Base-by-base conservation (phyloP, 257 asterid genomes). In the Solanum pinnatisectum region DNA sequence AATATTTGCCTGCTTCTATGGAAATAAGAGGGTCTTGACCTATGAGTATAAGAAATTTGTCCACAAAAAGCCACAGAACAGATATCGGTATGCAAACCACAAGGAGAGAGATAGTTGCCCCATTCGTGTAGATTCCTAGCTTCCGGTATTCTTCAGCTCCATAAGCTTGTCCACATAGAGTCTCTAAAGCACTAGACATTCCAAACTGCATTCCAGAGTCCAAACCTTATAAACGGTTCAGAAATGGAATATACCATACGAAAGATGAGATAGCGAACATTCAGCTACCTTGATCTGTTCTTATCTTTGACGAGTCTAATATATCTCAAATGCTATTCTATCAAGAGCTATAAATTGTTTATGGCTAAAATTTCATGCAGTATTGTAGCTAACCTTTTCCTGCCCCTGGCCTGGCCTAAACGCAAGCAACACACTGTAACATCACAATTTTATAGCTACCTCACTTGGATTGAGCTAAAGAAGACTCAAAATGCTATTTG, bases 131-230 rank as follows among this genome's bases (percentile, higher is more conserved):
- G 8, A 90, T 83, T 86, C 98, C 98, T 25, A 96, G 94, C 90
- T 88, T 93, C 36, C 89, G 88, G 67, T 93, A 94, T 27, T 93
- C 96, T 88, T 89, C 88, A 9, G 98, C 99, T 33, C 98, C 98
- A 52, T 92, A 96, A 16, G 99, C 96, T 74, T 96, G 99, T 32
- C 99, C 99, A 27, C 98, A 96, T 8, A 96, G 91, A 44, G 98
- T 95, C 87, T 96, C 99, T 91, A 96, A 63, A 36, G 96, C 98
- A 88, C 98, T 90, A 7, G 98, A 88, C 98, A 95, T 95, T 46
- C 98, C 99, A 86, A 89, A 89, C 99, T 96, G 95, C 89, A 44
- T 35, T 56, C 18, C 63, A 78, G 59, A 5, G 4, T 20, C 46
- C 46, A 18, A 72, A 72, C 36, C 25, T 71, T 71, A 71, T 16